Percentiles rank a stretch among this genome's conserved stretches.
Conservation (phyloP, 768 basidiomycete genomes). For the Hemileccinum impolitum region DNA sequence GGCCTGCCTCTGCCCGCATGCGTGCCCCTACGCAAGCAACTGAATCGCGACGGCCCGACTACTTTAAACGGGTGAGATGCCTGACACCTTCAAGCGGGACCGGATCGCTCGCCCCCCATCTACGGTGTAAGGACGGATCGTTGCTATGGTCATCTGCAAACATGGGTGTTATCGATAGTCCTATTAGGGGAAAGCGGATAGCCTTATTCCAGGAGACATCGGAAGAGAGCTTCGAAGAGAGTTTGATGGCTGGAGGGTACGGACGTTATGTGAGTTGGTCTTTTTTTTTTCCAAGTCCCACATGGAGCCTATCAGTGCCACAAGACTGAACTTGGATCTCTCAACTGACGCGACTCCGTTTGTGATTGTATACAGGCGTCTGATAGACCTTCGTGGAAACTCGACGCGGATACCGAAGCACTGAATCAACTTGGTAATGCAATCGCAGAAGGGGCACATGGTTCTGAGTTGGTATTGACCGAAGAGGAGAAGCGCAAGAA, state of each 20-base stretch:
- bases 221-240: constrained; percentile 82
- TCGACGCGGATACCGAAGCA: constrained; percentile 14
- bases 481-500: constrained; percentile 68
- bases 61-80: constrained; percentile 59
- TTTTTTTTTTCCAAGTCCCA: not conserved
- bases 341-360: constrained; percentile 9
- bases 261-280: constrained; percentile 61
- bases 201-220: constrained; percentile 80
- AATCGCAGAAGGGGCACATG: constrained; percentile 10
- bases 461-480: constrained; percentile 21
- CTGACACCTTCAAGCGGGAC: constrained; percentile 36
- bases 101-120: constrained; percentile 12
- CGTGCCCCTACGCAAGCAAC: constrained; percentile 51
- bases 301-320: not conserved
- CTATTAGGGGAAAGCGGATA: constrained; percentile 66
- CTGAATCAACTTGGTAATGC: constrained; percentile 11
- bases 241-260: constrained; percentile 79
- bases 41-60: constrained; percentile 69
- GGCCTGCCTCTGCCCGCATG: constrained; percentile 60
- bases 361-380: constrained; percentile 19
- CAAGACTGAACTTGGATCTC: constrained; percentile 6
- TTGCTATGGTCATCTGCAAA: constrained; percentile 24
- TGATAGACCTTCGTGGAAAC: constrained; percentile 21
- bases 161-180: constrained; percentile 67
- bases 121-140: constrained; percentile 10